Evolutionary conservation across 768 basidiomycete genomes (phyloP).

Genomic region (Rhizopogon rudus): DNA sequence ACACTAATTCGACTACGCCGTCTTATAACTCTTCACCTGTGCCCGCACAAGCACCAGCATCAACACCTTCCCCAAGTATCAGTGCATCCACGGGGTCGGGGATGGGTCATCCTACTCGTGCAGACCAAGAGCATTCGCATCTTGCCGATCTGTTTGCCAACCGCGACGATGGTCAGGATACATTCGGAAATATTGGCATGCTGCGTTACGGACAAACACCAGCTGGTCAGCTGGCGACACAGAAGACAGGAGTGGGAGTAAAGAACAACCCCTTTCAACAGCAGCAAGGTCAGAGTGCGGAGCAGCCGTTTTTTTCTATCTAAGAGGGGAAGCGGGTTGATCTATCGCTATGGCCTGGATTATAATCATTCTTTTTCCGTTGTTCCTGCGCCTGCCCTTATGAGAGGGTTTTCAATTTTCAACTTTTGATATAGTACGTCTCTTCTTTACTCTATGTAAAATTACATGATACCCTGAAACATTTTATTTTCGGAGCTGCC

Average conservation of each 20-base stretch:
- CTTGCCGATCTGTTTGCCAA: constrained; percentile 84
- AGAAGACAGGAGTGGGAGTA: constrained; percentile 40
- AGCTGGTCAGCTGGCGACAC: constrained; percentile 42
- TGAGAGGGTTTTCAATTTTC: background rate
- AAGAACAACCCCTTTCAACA: constrained; percentile 67
- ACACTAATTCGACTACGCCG: constrained; percentile 38
- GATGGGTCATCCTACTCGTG: constrained; percentile 29
- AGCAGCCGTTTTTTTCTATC: constrained; percentile 81
- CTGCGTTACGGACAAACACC: constrained; percentile 67
- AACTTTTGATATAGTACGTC: background rate
- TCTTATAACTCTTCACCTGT: constrained; percentile 34
- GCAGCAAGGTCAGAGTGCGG: constrained; percentile 45
- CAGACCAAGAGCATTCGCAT: constrained; percentile 68
- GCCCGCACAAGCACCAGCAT: constrained; percentile 38
- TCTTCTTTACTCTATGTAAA: constrained; percentile 1
- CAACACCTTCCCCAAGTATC: constrained; percentile 33
- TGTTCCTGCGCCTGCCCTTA: background rate
- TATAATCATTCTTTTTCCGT: constrained; percentile 3
- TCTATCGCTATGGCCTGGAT: constrained; percentile 5
- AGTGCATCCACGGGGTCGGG: constrained; percentile 12
- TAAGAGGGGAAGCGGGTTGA: constrained; percentile 24
- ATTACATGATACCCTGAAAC: background rate
- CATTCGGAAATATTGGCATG: constrained; percentile 86
- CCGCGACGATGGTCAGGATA: constrained; percentile 89
- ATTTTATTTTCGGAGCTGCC: no score